These are phyloP conservation scores for Rauvolfia tetraphylla DNA, from an alignment of 257 asterid species.

Conservation along the genomic window DNA sequence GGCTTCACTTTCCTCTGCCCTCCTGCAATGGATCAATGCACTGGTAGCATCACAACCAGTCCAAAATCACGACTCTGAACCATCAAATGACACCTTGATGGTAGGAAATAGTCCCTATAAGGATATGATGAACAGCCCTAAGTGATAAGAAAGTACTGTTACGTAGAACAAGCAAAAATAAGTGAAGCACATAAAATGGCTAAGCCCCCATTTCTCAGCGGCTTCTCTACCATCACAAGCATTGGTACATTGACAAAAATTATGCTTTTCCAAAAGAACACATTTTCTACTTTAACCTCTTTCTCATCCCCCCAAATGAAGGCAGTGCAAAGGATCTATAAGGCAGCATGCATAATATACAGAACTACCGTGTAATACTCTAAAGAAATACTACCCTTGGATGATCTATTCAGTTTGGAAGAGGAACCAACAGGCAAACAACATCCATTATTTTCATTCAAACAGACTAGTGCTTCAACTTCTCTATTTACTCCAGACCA, in stretches of 20 bases:
- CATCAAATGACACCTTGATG: not conserved
- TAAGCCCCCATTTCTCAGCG: not conserved
- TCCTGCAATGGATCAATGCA: conserved; percentile 36
- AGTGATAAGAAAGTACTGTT: not conserved
- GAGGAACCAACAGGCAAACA: conserved; percentile 33
- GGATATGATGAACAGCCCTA: not conserved
- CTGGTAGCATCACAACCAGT: conserved; percentile 12
- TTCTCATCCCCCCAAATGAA: not conserved
- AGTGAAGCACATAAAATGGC: not conserved
- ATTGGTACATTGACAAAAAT: not conserved
- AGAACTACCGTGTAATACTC: not conserved
- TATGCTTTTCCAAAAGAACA: not conserved
- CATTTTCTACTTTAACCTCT: not conserved
- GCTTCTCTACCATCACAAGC: not conserved
- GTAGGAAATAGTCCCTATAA: not conserved
- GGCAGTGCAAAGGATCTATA: not conserved
- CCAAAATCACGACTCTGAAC: conserved; percentile 9
- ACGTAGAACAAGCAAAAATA: not conserved
- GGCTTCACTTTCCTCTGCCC: conserved; percentile 46
- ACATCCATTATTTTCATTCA: conserved; percentile 35
- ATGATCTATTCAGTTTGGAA: conserved; percentile 39
- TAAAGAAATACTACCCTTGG: conserved; percentile 39
- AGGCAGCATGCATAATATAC: conserved; percentile 3
- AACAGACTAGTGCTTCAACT: conserved; percentile 45
- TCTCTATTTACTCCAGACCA: conserved; percentile 53